Conservation (phyloP, 1,139 yeast species). For the Pichia sp. region DNA sequence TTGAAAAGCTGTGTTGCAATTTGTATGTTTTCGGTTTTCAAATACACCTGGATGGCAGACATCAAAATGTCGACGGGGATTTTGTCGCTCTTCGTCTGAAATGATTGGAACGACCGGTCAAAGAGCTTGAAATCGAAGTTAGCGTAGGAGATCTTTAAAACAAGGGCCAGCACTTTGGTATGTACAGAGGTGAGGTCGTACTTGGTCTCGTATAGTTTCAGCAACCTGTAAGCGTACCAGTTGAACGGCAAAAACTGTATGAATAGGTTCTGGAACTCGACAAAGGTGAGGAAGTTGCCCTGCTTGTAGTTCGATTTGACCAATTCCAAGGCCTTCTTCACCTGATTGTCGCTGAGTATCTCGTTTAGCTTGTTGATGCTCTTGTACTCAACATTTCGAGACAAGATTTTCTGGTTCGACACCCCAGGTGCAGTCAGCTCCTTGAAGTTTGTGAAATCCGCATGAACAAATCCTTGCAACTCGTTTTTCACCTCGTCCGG, state of each 20-base stretch:
- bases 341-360: constrained; percentile 11
- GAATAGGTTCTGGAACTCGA: constrained; percentile 18
- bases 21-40: constrained; percentile 25
- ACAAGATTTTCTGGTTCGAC: constrained; percentile 1
- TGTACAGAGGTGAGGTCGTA: constrained; percentile 5
- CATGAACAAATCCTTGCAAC: constrained; percentile 5
- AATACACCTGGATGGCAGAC: constrained; percentile 25
- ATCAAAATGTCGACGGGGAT: constrained; percentile 19
- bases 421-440: background rate
- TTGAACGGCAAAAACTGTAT: constrained; percentile 14
- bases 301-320: constrained; percentile 5
- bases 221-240: constrained; percentile 17
- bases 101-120: constrained; percentile 21
- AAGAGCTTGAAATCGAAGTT: constrained; percentile 25
- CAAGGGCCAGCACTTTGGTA: constrained; percentile 14
- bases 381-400: constrained; percentile 7
- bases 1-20: constrained; percentile 29
- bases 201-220: constrained; percentile 11
- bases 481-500: constrained; percentile 4
- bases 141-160: constrained; percentile 20
- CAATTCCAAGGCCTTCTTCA: constrained; percentile 11
- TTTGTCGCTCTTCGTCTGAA: constrained; percentile 15
- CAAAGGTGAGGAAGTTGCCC: constrained; percentile 7
- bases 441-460: constrained; percentile 5
- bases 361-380: constrained; percentile 6